Base-by-base conservation (phyloP, 2,329 filamentous ascomycete species). In the Aureobasidium lini region DNA sequence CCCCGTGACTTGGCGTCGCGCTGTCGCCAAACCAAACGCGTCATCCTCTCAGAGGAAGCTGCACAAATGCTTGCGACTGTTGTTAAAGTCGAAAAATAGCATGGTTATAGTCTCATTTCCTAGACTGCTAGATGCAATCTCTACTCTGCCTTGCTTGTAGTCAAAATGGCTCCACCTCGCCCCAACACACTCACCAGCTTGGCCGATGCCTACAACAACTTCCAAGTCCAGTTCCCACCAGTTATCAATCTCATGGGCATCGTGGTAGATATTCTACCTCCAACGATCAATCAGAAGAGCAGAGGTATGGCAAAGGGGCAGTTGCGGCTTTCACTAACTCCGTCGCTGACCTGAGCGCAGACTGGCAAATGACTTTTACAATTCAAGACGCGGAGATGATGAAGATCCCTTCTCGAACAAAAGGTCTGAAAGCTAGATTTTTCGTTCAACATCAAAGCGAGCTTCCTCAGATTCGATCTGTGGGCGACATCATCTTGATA, bases 181-280 rank as follows among this genome's bases (percentile, higher is more conserved):
- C 54, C 54, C 23, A 23, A 18, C 6, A 37, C 42, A 5, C 15
- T 57, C 23, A 48, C 34, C 34, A 47, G 54, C 31, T 13, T 57
- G 42, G 54, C 23, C 18, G 54, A 47, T 40, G 54, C 34, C 6
- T 39, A 32, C 43, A 57, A 39, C 7, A 23, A 47, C 66, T 69
- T 59, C 34, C 39, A 31, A 36, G 16, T 10, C n/a, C 39, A 29
- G 2, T 6, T 5, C 9, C 29, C 32, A 10, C 6, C 4, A 6
- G 4, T n/a, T 6, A 75, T 85, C 63, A 86, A 77, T 71, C 73
- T 94, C 42, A 80, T 90, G 53, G 91, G 90, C 1, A 72, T 93
- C 4, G 81, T 93, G 3, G 82, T 83, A 54, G 88, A 93, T 65
- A 79, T 53, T 3, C 11, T 78, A 50, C 78, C 83, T 60, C 71